Evolutionary conservation across 352 stramenopile species (phyloP).

Genomic region (Phytophthora fragariae): DNA sequence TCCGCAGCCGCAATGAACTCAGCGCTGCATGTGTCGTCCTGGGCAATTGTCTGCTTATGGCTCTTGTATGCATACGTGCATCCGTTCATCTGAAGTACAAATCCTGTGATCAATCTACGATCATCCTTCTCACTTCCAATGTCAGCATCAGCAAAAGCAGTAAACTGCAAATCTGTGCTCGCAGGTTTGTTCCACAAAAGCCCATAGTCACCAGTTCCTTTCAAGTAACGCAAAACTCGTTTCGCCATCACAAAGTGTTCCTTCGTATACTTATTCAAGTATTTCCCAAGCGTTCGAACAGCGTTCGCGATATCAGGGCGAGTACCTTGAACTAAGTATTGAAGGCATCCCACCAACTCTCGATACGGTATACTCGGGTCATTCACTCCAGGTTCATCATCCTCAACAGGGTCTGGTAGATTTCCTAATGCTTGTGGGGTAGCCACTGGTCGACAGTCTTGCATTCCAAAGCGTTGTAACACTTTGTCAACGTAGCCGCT

Average conservation of each 20-base stretch:
- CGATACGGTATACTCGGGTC: slow-evolving; percentile 6
- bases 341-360: slow-evolving; percentile 2
- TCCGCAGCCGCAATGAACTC: background rate
- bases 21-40: slow-evolving; percentile 4
- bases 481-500: slow-evolving; percentile 16
- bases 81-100: background rate
- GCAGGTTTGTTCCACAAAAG: slow-evolving; percentile 10
- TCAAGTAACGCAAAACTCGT: background rate
- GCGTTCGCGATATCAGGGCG: slow-evolving; percentile 8
- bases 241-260: slow-evolving; percentile 16
- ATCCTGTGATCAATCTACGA: slow-evolving; percentile 10
- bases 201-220: slow-evolving; percentile 11
- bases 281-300: too few relatives aligned
- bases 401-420: background rate
- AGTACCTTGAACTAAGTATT: slow-evolving; percentile 15
- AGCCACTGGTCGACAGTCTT: slow-evolving; percentile 3
- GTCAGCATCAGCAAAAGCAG: slow-evolving; percentile 15
- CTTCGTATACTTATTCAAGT: too few relatives aligned
- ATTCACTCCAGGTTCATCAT: slow-evolving; percentile 10
- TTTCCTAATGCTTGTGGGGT: slow-evolving; percentile 11
- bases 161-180: slow-evolving; percentile 18
- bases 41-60: slow-evolving; percentile 8
- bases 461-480: slow-evolving; percentile 12
- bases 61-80: slow-evolving; percentile 18
- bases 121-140: slow-evolving; percentile 17